Evolutionary conservation across 768 basidiomycete genomes (phyloP).

Genomic region (Russula olivacea): DNA sequence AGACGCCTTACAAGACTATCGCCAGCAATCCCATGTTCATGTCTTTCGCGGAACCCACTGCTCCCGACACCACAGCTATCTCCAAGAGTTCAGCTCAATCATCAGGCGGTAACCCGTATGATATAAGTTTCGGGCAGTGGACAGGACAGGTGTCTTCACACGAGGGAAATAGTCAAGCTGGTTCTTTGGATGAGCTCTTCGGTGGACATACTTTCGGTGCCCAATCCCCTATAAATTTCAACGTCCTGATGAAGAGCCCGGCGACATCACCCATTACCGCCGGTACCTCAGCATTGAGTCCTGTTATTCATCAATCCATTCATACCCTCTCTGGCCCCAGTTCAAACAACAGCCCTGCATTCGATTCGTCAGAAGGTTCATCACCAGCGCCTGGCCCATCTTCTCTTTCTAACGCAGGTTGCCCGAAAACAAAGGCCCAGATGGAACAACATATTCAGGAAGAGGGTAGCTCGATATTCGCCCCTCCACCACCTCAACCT

Average conservation of each 20-base stretch:
- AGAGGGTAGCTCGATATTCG: constrained; percentile 60
- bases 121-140: constrained; percentile 38
- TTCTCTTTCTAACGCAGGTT: constrained; percentile 24
- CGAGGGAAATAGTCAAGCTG: constrained; percentile 33
- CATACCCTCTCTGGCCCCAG: constrained; percentile 3
- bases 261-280: constrained; percentile 37
- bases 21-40: constrained; percentile 81
- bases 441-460: constrained; percentile 44
- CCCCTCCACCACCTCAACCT: constrained; percentile 24
- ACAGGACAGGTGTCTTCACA: constrained; percentile 29
- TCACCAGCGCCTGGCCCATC: constrained; percentile 26
- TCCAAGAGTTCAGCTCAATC: constrained; percentile 9
- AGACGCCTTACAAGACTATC: constrained; percentile 66
- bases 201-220: constrained; percentile 36
- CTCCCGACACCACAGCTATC: constrained; percentile 26
- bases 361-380: constrained; percentile 23
- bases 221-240: constrained; percentile 26
- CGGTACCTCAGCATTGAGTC: constrained; percentile 39
- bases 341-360: constrained; percentile 26
- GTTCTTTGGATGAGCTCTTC: constrained; percentile 43
- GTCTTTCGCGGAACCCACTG: constrained; percentile 54
- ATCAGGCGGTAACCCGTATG: constrained; percentile 35
- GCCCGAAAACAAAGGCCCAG: constrained; percentile 54
- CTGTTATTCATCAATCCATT: constrained; percentile 45
- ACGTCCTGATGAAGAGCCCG: constrained; percentile 19